phyloP scores from a whole-genome alignment of 2,329 filamentous ascomycete species.

The Fusarium sp. region DNA sequence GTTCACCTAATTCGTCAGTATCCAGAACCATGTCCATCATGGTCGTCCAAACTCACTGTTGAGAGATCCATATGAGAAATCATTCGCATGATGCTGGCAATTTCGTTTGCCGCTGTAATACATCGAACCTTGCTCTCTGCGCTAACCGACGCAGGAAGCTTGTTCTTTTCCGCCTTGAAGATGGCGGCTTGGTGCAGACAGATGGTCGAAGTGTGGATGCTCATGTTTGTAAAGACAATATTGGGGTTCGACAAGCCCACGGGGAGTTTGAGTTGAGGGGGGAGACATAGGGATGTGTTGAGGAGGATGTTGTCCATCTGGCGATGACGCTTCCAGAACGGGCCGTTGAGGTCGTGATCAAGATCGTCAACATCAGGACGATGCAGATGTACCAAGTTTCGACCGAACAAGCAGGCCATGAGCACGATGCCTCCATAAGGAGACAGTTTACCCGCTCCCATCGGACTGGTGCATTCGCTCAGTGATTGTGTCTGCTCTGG shows the following conservation, averaged over 20 bases:
- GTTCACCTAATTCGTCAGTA: slow-evolving; percentile 75
- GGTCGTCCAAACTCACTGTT: slow-evolving; percentile 66
- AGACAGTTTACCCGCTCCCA: slow-evolving; percentile 79
- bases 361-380: slow-evolving; percentile 83
- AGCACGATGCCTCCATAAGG: slow-evolving; percentile 83
- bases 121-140: slow-evolving; percentile 93
- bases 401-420: slow-evolving; percentile 89
- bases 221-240: slow-evolving; percentile 95
- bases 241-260: slow-evolving; percentile 81
- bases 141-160: slow-evolving; percentile 78
- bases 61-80: slow-evolving; percentile 90
- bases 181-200: slow-evolving; percentile 99
- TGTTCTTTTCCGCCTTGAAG: slow-evolving; percentile 94
- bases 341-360: slow-evolving; percentile 88
- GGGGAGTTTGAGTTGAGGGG: slow-evolving; percentile 82
- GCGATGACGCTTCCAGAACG: slow-evolving; percentile 95
- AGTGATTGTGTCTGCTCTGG: slow-evolving; percentile 78
- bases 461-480: slow-evolving; percentile 73
- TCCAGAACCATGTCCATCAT: background rate
- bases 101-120: slow-evolving; percentile 92
- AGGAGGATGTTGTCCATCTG: slow-evolving; percentile 90
- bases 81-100: slow-evolving; percentile 94
- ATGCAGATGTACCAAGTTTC: slow-evolving; percentile 91
- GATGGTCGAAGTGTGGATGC: slow-evolving; percentile 94
- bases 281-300: slow-evolving; percentile 86